phyloP scores from a whole-genome alignment of 2,329 filamentous ascomycete genomes.

The Lachnellula arida region DNA sequence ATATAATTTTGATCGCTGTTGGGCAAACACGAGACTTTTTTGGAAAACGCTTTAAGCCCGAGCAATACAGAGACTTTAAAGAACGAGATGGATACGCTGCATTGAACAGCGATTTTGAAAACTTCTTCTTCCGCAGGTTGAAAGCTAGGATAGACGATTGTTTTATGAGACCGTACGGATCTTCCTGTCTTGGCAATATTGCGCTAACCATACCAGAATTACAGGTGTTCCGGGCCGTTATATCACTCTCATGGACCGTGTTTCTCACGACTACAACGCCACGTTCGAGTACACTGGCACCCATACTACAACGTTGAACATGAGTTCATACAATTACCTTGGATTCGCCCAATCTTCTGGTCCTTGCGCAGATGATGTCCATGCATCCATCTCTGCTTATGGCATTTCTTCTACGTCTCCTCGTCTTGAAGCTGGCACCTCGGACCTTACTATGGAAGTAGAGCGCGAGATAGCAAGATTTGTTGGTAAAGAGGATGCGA shows the following conservation, averaged over 20 bases:
- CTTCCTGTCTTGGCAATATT: not conserved
- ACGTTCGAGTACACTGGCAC: conserved; percentile 83
- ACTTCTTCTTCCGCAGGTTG: conserved; percentile 86
- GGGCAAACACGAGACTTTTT: conserved; percentile 95
- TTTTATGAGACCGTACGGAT: conserved; percentile 67
- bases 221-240: conserved; percentile 88
- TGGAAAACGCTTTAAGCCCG: conserved; percentile 84
- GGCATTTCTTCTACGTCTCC: conserved; percentile 76
- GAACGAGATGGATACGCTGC: conserved; percentile 83
- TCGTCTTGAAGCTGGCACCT: conserved; percentile 75
- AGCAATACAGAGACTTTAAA: conserved; percentile 73
- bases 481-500: conserved; percentile 84
- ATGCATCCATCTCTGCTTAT: conserved; percentile 75
- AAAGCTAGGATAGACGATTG: conserved; percentile 94
- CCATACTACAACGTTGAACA: conserved; percentile 86
- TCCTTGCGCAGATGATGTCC: conserved; percentile 85
- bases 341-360: conserved; percentile 95
- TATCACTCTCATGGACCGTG: conserved; percentile 86
- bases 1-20: conserved; percentile 86
- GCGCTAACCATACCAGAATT: conserved; percentile 37
- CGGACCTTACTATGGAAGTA: conserved; percentile 79
- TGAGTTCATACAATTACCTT: conserved; percentile 98
- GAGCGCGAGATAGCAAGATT: conserved; percentile 83
- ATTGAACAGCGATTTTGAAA: conserved; percentile 94
- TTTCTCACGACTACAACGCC: conserved; percentile 82